Evolutionary conservation across 768 basidiomycete genomes (phyloP).

Genomic region (Russula abietina): DNA sequence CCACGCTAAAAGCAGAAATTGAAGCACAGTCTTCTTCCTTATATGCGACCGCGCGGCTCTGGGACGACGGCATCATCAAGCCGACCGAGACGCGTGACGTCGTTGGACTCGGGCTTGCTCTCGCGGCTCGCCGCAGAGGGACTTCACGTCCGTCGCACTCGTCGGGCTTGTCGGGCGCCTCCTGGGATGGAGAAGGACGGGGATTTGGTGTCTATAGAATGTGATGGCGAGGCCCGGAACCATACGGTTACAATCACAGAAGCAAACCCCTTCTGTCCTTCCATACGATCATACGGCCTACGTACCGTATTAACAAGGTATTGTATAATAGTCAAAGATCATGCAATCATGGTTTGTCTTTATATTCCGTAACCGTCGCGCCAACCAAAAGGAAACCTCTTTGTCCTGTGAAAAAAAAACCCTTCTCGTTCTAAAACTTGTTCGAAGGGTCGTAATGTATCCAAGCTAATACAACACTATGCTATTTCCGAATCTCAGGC

Average conservation of each 20-base stretch:
- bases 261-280: neutral
- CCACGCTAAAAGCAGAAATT: conserved; percentile 70
- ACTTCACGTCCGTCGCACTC: neutral
- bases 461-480: too few relatives aligned
- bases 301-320: neutral
- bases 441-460: too few relatives aligned
- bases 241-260: neutral
- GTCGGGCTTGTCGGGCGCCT: conserved; percentile 25
- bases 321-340: neutral
- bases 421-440: too few relatives aligned
- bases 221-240: conserved; percentile 35
- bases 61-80: conserved; percentile 90
- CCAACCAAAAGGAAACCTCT: neutral
- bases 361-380: neutral
- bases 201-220: conserved; percentile 92
- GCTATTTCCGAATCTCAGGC: too few relatives aligned
- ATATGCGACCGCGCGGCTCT: conserved; percentile 87
- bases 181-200: conserved; percentile 65
- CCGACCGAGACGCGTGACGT: conserved; percentile 86
- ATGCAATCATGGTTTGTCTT: neutral
- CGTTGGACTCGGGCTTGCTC: conserved; percentile 78
- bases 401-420: too few relatives aligned
- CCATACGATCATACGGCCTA: neutral
- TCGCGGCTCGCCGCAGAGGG: conserved; percentile 50
- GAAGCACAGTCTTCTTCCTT: conserved; percentile 82